Evolutionary conservation across 768 basidiomycete genomes (phyloP).

Genomic region (Coprinopsis marcescibilis): DNA sequence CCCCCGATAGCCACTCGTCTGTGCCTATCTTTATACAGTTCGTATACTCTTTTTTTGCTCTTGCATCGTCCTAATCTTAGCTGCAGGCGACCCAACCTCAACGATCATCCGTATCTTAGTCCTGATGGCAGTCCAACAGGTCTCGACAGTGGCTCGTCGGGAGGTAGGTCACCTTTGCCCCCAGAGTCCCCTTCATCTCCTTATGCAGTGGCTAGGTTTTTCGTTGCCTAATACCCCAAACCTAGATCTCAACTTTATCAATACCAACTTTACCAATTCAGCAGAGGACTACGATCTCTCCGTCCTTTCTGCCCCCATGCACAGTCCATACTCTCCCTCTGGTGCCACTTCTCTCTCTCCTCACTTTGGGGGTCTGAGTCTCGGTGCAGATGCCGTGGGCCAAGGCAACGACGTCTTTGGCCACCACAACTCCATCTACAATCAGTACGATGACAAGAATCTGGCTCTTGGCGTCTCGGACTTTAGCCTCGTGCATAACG

Average conservation of each 20-base stretch:
- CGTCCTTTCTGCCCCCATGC: background rate
- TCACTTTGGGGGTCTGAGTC: background rate
- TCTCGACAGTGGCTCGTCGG: conserved; percentile 2
- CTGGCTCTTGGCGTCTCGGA: background rate
- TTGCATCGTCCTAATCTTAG: background rate
- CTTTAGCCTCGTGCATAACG: too few species aligned
- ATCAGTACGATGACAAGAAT: background rate
- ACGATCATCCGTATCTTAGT: background rate
- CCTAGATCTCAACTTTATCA: conserved; percentile 3
- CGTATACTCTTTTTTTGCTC: background rate
- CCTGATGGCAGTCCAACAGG: conserved; percentile 1
- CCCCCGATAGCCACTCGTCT: conserved; percentile 3
- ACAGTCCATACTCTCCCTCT: conserved; percentile 3
- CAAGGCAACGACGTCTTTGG: background rate
- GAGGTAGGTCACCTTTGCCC: conserved; percentile 2
- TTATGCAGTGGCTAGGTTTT: conserved; percentile 4
- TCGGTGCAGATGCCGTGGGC: background rate
- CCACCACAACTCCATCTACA: too few species aligned
- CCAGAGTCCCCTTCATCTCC: background rate
- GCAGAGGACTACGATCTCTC: background rate
- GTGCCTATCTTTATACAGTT: background rate
- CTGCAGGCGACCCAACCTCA: background rate
- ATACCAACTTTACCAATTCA: background rate
- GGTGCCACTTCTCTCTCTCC: background rate
- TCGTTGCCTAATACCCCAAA: conserved; percentile 7